A percentile compares a stretch with the other conserved stretches of the same genome.
These are phyloP conservation scores for Diplodia scrobiculata DNA, from an alignment of 2,329 filamentous ascomycete genomes.

Conservation along the genomic window DNA sequence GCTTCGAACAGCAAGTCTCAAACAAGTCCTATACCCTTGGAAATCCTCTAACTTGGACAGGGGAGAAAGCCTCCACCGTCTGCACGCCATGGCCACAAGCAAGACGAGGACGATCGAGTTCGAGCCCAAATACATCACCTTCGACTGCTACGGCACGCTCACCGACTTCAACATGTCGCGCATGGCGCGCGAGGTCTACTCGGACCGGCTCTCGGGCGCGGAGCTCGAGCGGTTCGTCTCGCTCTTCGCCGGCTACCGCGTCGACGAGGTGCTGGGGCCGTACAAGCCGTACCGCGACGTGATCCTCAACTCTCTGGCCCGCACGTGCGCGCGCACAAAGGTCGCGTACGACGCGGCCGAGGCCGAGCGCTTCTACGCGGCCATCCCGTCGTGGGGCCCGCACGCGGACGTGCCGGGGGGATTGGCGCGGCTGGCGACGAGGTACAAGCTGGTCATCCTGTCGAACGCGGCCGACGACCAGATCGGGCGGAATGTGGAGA, in stretches of 20 bases:
- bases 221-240: constrained; percentile 27
- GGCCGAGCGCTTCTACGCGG: constrained; percentile 21
- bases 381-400: constrained; percentile 27
- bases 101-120: background rate
- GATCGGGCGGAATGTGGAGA: constrained; percentile 23
- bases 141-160: constrained; percentile 29
- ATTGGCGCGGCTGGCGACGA: constrained; percentile 10
- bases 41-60: no score
- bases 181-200: constrained; percentile 24
- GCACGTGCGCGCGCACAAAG: constrained; percentile 15
- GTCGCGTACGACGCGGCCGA: background rate
- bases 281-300: constrained; percentile 29
- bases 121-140: constrained; percentile 29
- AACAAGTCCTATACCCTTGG: no score
- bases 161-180: constrained; percentile 29
- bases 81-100: background rate
- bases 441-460: constrained; percentile 27
- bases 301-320: constrained; percentile 18
- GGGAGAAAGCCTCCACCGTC: no score
- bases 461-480: constrained; percentile 28
- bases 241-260: constrained; percentile 25
- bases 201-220: background rate
- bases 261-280: constrained; percentile 26
- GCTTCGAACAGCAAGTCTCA: no score
- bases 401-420: constrained; percentile 26